These are phyloP conservation scores for Coelastrella sp. DNA, from an alignment of 139 green algal genomes.

Conservation along the genomic window DNA sequence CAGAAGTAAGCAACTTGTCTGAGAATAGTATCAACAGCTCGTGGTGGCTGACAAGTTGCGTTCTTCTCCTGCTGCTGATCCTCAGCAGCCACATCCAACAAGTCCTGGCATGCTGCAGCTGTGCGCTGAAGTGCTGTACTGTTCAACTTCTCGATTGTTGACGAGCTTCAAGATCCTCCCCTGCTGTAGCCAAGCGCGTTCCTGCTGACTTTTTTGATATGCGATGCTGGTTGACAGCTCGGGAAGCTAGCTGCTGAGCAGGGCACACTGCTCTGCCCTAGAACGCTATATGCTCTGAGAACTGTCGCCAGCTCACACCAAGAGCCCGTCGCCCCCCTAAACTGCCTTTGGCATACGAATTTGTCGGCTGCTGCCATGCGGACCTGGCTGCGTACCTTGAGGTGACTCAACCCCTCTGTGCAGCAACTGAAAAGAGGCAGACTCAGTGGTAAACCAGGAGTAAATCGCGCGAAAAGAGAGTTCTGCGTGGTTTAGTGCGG, in stretches of 20 bases:
- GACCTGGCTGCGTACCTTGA: neutral
- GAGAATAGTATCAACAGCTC: neutral
- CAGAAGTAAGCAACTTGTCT: neutral
- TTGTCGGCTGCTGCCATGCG: constrained; percentile 26
- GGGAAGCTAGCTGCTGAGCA: no score
- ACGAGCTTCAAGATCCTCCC: no score
- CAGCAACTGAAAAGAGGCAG: constrained; percentile 33
- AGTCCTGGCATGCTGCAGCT: no score
- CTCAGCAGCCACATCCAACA: no score
- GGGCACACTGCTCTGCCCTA: no score
- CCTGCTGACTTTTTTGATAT: no score
- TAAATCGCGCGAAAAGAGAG: neutral
- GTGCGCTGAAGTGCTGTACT: neutral
- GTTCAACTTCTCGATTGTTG: neutral
- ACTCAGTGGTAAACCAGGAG: neutral
- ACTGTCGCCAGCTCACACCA: neutral
- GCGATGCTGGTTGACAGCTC: no score
- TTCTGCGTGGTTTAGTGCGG: constrained; percentile 8
- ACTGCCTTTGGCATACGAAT: neutral
- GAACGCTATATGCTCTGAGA: no score
- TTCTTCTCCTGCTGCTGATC: no score
- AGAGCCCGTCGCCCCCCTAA: neutral
- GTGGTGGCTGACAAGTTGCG: no score
- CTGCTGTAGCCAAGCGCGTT: no score
- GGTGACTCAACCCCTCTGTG: constrained; percentile 8